Evolutionary conservation across 805 yeast genomes (phyloP).

Genomic region (Lipomyces spencermartinsiae): DNA sequence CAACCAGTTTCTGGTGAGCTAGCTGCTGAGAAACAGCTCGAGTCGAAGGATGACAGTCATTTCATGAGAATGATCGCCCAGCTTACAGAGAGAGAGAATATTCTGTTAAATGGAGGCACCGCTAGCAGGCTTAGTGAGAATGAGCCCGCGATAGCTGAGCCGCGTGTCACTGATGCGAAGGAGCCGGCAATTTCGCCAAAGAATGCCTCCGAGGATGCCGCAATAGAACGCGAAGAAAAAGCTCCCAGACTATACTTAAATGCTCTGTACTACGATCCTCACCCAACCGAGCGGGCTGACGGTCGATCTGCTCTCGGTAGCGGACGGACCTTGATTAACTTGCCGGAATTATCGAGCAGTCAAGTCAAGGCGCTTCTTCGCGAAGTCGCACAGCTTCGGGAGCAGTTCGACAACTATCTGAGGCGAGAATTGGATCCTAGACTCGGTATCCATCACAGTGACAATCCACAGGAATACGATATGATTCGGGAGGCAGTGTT

Average conservation of each 20-base stretch:
- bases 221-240: not conserved
- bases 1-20: not conserved
- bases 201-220: not conserved
- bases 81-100: not conserved
- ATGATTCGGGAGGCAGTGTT: constrained; percentile 4
- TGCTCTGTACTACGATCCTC: not conserved
- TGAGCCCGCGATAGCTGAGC: not conserved
- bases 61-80: not conserved
- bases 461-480: not conserved
- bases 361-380: not conserved
- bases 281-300: not conserved
- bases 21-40: not conserved
- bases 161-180: not conserved
- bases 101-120: not conserved
- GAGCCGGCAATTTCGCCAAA: not conserved
- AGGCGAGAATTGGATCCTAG: not conserved
- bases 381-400: not conserved
- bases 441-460: not conserved
- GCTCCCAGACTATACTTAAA: not conserved
- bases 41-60: not conserved
- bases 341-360: not conserved
- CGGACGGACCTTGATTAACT: not conserved
- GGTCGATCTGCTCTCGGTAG: not conserved
- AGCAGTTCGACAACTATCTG: constrained; percentile 7
- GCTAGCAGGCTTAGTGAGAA: not conserved